These are phyloP conservation scores for Fusarium goolgardi DNA, from an alignment of 2,329 filamentous ascomycete species.

Conservation along the genomic window DNA sequence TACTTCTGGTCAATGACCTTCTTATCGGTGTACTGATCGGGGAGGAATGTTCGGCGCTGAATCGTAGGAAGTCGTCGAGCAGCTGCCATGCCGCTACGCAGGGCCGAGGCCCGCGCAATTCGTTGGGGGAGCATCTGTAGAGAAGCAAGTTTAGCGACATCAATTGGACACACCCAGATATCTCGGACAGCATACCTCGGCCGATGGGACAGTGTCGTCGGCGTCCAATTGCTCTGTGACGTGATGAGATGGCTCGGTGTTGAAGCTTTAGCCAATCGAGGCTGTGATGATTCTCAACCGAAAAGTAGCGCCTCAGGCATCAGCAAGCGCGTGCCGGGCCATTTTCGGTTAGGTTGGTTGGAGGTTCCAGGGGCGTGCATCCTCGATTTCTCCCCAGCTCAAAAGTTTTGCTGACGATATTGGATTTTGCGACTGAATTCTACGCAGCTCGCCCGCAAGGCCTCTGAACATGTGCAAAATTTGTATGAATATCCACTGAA, in stretches of 20 bases:
- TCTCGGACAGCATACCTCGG: conserved; percentile 46
- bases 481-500: conserved; percentile 59
- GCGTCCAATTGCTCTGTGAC: conserved; percentile 54
- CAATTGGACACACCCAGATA: conserved; percentile 15
- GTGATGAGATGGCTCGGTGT: conserved; percentile 47
- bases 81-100: conserved; percentile 58
- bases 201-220: conserved; percentile 48
- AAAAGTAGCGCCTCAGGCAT: conserved; percentile 52
- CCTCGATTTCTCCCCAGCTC: conserved; percentile 49
- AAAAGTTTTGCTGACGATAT: conserved; percentile 65
- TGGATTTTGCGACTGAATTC: conserved; percentile 57
- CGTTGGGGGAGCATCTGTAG: conserved; percentile 71
- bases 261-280: conserved; percentile 50
- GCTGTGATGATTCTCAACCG: conserved; percentile 49
- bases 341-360: conserved; percentile 46
- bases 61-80: conserved; percentile 63
- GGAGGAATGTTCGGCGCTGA: conserved; percentile 69
- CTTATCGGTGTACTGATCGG: conserved; percentile 60
- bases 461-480: conserved; percentile 67
- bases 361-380: conserved; percentile 43
- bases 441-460: conserved; percentile 60
- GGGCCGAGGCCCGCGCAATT: conserved; percentile 63
- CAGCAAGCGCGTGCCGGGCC: conserved; percentile 39
- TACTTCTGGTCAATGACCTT: conserved; percentile 64
- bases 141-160: conserved; percentile 22